Evolutionary conservation across 2,329 filamentous ascomycete genomes (phyloP), one percentile per base, ranked within the genome.

Genomic region (Sporothrix protearum): DNA sequence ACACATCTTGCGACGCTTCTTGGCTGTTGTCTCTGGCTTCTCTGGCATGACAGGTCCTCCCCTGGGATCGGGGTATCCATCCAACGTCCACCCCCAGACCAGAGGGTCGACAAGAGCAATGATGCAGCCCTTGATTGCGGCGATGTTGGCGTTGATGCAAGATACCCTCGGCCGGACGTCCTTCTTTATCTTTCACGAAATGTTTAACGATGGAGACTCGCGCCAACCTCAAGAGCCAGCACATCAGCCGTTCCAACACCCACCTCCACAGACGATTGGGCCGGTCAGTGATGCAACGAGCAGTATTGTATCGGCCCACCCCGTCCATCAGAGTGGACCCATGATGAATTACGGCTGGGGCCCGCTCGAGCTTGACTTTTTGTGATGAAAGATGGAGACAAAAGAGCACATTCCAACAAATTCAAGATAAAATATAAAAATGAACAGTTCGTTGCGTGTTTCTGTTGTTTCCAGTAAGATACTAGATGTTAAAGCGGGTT

Each of bases 1-100:
- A 4, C 76, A 76, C 10, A 75, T 82, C 28, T 76, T 82, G 51
- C 79, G 74, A 51, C 79, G 76, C 76, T 80, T 78, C 70, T 72
- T 78, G 36, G 70, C 69, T 3, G 64, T 76, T 5, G 71, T 78
- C 1, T 72, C 75, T 10, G 73, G 53, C 6, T 30, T 57, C 12
- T 57, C 53, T 33, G 28, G 28, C 28, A 57, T 57, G 53, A 1
- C 28, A 19, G 53, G 53, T 19, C 12, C 53, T 8, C 8, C 28
- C 19, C 28, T 28, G 2, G 53, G 53, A 14, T 5, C 53, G 2
- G 53, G 28, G 2, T 57, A 57, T 57, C 53, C 53, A n/a, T 5
- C 53, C 6, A 57, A 57, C 10, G 33, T 33, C 53, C 33, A 33
- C 16, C 16, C 28, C 16, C 53, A 57, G n/a, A 33, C 7, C 3